Conservation (phyloP, 768 basidiomycete species). For the Tulasnella sp. region DNA sequence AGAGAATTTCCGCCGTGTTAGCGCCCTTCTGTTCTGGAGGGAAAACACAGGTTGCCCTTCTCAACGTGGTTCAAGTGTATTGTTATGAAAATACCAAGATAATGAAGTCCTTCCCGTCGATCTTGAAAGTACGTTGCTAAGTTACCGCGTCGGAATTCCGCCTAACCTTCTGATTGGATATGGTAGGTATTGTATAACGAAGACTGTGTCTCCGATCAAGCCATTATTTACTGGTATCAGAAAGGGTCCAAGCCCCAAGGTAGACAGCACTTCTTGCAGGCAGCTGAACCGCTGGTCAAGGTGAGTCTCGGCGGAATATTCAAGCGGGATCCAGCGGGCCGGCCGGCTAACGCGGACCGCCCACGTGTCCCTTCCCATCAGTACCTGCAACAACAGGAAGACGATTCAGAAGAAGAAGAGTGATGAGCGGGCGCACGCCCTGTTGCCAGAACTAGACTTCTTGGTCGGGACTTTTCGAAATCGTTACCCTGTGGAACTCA, state of each 20-base stretch:
- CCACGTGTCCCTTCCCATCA: not conserved
- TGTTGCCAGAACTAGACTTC: not conserved
- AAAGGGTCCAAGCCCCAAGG: slow-evolving; percentile 97
- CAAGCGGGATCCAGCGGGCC: slow-evolving; percentile 1
- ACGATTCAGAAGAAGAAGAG: slow-evolving; percentile 16
- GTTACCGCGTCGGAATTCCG: not conserved
- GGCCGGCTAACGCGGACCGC: not conserved
- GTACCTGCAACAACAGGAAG: slow-evolving; percentile 11
- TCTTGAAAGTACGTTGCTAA: slow-evolving; percentile 64
- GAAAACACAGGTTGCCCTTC: slow-evolving; percentile 88
- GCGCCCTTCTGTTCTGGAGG: slow-evolving; percentile 86
- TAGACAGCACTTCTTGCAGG: slow-evolving; percentile 90
- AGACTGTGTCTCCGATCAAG: slow-evolving; percentile 92
- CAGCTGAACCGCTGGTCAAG: slow-evolving; percentile 84
- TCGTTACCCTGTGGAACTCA: not conserved
- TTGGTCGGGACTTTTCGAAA: slow-evolving; percentile 1
- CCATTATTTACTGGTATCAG: slow-evolving; percentile 96
- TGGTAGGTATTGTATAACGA: slow-evolving; percentile 86
- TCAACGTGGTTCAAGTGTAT: slow-evolving; percentile 92
- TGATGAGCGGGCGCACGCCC: not conserved
- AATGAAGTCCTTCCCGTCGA: slow-evolving; percentile 91
- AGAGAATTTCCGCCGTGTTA: slow-evolving; percentile 82
- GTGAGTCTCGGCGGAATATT: slow-evolving; percentile 39
- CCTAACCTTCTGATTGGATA: slow-evolving; percentile 1
- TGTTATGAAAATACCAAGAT: slow-evolving; percentile 95